phyloP scores from a whole-genome alignment of 2,329 filamentous ascomycete genomes.

The Fusarium sp. region DNA sequence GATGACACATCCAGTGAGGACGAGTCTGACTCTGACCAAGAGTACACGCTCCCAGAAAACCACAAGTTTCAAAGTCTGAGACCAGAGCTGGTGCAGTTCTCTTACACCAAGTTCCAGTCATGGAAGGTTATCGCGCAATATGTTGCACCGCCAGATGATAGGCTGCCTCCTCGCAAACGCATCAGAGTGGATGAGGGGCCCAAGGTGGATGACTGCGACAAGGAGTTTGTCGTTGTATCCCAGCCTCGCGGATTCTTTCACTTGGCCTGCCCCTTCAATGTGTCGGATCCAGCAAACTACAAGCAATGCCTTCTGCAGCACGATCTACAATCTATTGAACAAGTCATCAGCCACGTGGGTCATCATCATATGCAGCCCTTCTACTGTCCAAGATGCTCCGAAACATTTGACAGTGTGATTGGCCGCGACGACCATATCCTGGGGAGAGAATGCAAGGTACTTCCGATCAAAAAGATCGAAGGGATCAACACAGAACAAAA shows the following conservation, averaged over 20 bases:
- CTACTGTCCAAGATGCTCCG: slow-evolving; percentile 1
- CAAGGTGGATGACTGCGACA: background rate
- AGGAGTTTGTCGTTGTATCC: background rate
- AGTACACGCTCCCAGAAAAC: background rate
- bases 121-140: background rate
- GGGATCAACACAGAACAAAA: slow-evolving; percentile 13
- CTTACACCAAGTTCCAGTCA: background rate
- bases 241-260: background rate
- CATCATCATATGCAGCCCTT: background rate
- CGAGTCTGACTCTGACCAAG: background rate
- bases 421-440: background rate
- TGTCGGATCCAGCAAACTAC: background rate
- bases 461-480: fast-evolving
- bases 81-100: background rate
- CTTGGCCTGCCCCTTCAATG: background rate
- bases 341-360: slow-evolving; percentile 1
- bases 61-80: background rate
- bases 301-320: background rate
- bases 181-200: background rate
- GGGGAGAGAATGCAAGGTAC: background rate
- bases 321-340: background rate
- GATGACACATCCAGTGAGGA: background rate
- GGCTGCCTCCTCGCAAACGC: slow-evolving; percentile 11
- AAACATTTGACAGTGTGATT: background rate
- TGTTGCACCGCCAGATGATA: slow-evolving; percentile 10